Base-by-base conservation (phyloP, 768 basidiomycete species). In the Steccherinum ochraceum region DNA sequence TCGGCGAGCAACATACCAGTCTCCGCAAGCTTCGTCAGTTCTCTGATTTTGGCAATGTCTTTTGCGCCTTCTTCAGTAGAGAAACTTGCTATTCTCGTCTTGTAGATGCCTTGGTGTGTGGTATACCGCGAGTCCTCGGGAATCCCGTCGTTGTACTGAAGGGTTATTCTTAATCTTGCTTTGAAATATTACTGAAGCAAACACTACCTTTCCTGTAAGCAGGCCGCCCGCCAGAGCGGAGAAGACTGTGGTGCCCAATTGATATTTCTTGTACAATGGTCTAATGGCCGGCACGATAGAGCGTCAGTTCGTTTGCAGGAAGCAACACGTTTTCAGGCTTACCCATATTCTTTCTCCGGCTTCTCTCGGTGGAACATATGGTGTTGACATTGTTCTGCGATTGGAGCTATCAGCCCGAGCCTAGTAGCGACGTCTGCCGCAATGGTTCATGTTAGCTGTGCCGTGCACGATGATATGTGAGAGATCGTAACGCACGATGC, bases 321-420 rank as follows among this genome's bases (percentile, higher is more conserved):
- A 19, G 5, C 43, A 26, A 49, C 30, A 12, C 13, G 24, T 10
- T 2, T 48, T 13, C 7, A 49, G 11, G 61, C 73, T 48, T 57
- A 80, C 76, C 67, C 72, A 66, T 86, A 89, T 72, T 92, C 87
- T 55, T 78, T 77, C 68, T 92, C 90, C n/a, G 87, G 80, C 11
- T 82, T 75, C 52, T 90, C 84, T n/a, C 89, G 80, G 64, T 83
- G 76, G 65, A 91, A 76, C 80, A 89, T 79, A 60, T 81, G 70
- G 69, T 84, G 79, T 58, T 85, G 76, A 59, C 83, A 83, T 66
- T 92, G 89, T 55, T 93, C 90, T 24, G 78, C 81, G 49, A 83
- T 76, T 1, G 90, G 91, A 3, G 77, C 75, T 48, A 81, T 75
- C n/a, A 93, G 70, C 55, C 77, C 75, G 40, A 88, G 71, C 51